Percentiles rank a stretch among this genome's conserved stretches.
Evolutionary conservation across 208 protist genomes (phyloP).

Genomic region (Leishmania guyanensis): DNA sequence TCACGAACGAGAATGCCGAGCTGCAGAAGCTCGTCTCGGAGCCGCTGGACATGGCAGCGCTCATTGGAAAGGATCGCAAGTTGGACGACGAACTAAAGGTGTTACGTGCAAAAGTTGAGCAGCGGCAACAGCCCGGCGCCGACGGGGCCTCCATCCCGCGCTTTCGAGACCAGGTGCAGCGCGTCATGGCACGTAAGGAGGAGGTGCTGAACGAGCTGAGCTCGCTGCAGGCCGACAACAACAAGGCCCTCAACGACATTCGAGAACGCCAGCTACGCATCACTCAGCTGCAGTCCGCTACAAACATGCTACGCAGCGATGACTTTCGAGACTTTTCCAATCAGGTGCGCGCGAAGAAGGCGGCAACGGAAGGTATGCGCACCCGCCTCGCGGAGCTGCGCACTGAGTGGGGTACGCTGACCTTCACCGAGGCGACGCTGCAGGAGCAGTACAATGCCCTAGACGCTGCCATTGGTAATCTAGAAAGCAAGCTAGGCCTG

Average conservation of each 20-base stretch:
- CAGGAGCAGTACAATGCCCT: conserved; percentile 75
- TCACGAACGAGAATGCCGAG: conserved; percentile 74
- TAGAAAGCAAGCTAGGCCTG: conserved; percentile 86
- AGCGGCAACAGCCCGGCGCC: conserved; percentile 67
- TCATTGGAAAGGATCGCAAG: conserved; percentile 61
- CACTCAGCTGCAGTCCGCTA: conserved; percentile 71
- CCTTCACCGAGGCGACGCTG: conserved; percentile 81
- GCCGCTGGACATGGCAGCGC: conserved; percentile 77
- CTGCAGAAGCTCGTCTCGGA: conserved; percentile 81
- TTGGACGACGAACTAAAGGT: conserved; percentile 72
- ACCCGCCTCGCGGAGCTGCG: conserved; percentile 78
- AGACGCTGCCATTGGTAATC: conserved; percentile 68
- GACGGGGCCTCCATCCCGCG: conserved; percentile 80
- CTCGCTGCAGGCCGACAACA: conserved; percentile 82
- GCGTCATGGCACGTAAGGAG: conserved; percentile 64
- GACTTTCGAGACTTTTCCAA: conserved; percentile 86
- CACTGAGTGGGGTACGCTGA: conserved; percentile 86
- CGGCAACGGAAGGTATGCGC: conserved; percentile 82
- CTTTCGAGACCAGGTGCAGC: conserved; percentile 85
- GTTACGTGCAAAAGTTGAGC: conserved; percentile 60
- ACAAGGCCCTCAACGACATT: conserved; percentile 65
- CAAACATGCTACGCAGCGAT: conserved; percentile 86
- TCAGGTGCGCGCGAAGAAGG: conserved; percentile 83
- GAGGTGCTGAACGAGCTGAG: conserved; percentile 73
- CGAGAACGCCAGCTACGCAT: conserved; percentile 79